Conservation (phyloP, 441 rosid genomes). For the Populus trichocarpa region DNA sequence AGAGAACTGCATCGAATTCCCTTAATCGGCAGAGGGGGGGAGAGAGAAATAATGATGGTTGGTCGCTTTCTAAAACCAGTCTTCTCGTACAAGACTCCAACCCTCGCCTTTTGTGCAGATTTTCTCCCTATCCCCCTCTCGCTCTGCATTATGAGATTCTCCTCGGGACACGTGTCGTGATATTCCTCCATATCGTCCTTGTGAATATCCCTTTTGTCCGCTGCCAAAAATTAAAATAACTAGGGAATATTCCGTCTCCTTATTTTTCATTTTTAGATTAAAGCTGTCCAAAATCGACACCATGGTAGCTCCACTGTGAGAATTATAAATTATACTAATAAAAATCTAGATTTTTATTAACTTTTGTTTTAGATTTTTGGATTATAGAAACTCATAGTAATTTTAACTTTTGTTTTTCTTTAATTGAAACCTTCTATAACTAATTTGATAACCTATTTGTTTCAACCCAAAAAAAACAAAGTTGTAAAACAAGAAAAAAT, state of each 20-base stretch:
- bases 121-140: not conserved
- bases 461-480: too few relatives aligned
- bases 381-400: not conserved
- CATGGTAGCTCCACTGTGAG: not conserved
- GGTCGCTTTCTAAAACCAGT: constrained; percentile 50
- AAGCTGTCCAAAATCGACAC: constrained; percentile 21
- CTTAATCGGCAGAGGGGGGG: constrained; percentile 1
- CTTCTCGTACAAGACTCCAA: constrained; percentile 62
- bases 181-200: constrained; percentile 38
- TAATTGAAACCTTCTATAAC: not conserved
- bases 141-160: not conserved
- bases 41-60: constrained; percentile 31
- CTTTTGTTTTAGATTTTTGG: too few relatives aligned
- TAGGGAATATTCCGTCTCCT: constrained; percentile 34
- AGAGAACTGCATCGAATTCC: constrained; percentile 49
- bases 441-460: too few relatives aligned
- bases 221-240: not conserved
- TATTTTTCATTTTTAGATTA: not conserved
- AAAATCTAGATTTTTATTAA: not conserved
- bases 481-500: too few relatives aligned
- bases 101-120: constrained; percentile 42
- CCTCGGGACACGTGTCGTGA: constrained; percentile 39
- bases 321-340: too few relatives aligned
- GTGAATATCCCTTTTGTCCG: constrained; percentile 79
- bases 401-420: too few relatives aligned